Conservation (phyloP, 305 asterid genomes). For the Euphrasia arctica region DNA sequence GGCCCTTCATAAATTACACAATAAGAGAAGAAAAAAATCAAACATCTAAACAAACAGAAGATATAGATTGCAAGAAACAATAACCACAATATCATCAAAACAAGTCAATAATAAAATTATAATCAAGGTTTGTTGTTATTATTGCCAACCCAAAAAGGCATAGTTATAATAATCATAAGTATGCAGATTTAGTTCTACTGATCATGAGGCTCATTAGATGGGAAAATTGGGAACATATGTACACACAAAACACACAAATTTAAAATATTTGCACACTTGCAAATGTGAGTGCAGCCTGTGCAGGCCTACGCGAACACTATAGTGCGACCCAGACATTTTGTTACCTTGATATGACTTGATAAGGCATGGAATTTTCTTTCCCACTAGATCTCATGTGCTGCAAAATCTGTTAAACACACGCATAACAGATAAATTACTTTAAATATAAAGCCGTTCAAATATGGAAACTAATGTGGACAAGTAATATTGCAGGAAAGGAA, state of each 20-base stretch:
- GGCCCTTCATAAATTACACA: conserved; percentile 60
- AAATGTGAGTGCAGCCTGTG: neutral
- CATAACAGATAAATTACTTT: conserved; percentile 18
- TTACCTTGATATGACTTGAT: conserved; percentile 97
- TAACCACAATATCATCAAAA: conserved; percentile 19
- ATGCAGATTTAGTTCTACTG: neutral
- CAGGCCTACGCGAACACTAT: neutral
- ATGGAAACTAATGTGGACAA: conserved; percentile 11
- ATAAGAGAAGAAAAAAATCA: conserved; percentile 11
- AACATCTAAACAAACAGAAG: conserved; percentile 9
- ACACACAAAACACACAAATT: neutral
- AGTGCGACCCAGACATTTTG: conserved; percentile 20
- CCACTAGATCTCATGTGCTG: conserved; percentile 99
- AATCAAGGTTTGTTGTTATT: conserved; percentile 15
- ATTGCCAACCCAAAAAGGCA: conserved; percentile 3
- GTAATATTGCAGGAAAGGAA: conserved; percentile 15
- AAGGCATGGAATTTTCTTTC: conserved; percentile 96
- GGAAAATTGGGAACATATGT: conserved; percentile 2
- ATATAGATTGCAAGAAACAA: conserved; percentile 11
- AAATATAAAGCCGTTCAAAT: conserved; percentile 20
- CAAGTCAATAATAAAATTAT: conserved; percentile 19
- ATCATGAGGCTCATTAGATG: conserved; percentile 20
- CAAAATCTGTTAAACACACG: conserved; percentile 59
- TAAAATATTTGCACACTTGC: neutral
- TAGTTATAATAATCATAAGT: conserved; percentile 11